Base-by-base conservation (phyloP, 257 asterid species). In the Anisodus acutangulus region DNA sequence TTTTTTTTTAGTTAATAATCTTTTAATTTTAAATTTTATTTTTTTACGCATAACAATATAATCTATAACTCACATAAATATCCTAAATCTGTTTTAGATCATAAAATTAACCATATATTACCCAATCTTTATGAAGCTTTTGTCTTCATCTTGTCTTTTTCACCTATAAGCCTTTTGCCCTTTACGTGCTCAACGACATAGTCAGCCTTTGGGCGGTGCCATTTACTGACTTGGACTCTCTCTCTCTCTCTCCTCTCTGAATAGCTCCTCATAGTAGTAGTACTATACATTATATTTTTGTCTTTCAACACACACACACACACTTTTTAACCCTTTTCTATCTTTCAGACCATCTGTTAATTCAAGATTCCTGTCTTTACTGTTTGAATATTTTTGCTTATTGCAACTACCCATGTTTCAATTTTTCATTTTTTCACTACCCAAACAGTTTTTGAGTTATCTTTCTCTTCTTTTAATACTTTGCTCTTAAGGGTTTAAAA, bases 201-300 rank as follows among this genome's bases (percentile, higher is more conserved):
- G 63, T 70, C 57, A 69, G 62, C 85, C 26, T 31, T 45, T 64
- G 87, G 86, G 81, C 86, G 86, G 87, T 85, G 88, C 55, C 79
- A 82, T 88, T 85, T 86, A 87, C 86, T 88, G 90, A 86, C 89
- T 86, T 85, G 58, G 22, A 51, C 26, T 35, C 35, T 31, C 35
- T 55, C 26, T 10, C 26, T 26, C 78, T 83, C 86, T 79, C 76
- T 54, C 86, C n/a, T 37, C 83, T 74, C 63, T 88, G 86, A 84
- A 84, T 85, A 22, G 80, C 67, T 54, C 62, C 60, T 54, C 62
- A 7, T 76, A 19, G 79, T 35, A 16, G 54, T 39, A 71, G 19
- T 72, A 72, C 6, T 3, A 5, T 72, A 72, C 80, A 72, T 72
- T 66, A 78, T 31, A 31, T 63, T 82, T 80, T 83, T 85, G 82